These are phyloP conservation scores for Nicotiana obtusifolia DNA, from an alignment of 257 asterid species.

Conservation along the genomic window DNA sequence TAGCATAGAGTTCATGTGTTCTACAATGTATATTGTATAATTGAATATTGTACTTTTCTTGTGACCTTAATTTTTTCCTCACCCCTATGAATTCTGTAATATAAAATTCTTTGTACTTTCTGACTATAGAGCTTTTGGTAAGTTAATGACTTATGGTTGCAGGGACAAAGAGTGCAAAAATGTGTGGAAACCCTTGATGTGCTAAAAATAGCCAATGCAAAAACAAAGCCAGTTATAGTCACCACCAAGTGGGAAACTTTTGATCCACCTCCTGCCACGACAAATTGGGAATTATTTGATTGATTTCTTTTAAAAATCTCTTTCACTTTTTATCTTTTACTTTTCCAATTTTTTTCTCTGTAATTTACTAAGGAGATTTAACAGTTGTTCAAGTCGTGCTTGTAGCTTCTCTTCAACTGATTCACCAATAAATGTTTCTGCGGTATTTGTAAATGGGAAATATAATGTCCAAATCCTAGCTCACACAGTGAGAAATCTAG, in stretches of 20 bases:
- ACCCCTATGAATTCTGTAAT: not conserved
- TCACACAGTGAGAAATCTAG: not conserved
- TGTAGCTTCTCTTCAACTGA: not conserved
- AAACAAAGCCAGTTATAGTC: constrained; percentile 28
- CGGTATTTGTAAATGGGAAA: not conserved
- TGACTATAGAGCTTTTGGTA: not conserved
- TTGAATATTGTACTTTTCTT: not conserved
- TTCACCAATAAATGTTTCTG: not conserved
- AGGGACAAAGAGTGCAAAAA: constrained; percentile 57
- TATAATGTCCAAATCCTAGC: not conserved
- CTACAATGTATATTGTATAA: not conserved
- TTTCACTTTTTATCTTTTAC: not conserved
- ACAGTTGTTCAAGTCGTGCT: not conserved
- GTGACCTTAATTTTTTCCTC: not conserved
- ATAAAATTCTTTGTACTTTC: not conserved
- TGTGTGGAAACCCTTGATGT: constrained; percentile 58
- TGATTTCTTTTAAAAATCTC: constrained; percentile 12
- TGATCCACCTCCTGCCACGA: constrained; percentile 27
- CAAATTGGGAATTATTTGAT: constrained; percentile 54
- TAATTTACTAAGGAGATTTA: not conserved
- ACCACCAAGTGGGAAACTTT: constrained; percentile 42
- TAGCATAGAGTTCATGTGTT: not conserved
- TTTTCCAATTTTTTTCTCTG: not conserved
- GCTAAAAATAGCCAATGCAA: constrained; percentile 45
- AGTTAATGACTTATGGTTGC: not conserved